Conservation (phyloP, 352 stramenopile genomes). For the Pythium angustatum region DNA sequence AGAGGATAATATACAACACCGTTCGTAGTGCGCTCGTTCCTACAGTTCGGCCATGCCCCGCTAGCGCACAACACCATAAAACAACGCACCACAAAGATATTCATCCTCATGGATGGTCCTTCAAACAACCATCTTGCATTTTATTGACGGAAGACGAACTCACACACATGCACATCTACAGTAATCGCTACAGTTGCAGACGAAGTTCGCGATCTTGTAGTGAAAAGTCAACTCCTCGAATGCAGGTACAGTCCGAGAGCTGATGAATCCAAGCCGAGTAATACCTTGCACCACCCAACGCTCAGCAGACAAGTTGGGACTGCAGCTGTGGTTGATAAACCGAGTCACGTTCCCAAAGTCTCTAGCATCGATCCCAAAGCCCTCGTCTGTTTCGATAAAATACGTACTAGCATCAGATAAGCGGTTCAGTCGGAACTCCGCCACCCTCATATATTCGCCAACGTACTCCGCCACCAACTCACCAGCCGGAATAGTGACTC, state of each 20-base stretch:
- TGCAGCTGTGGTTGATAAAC: neutral
- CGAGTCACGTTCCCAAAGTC: neutral
- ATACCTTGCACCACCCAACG: neutral
- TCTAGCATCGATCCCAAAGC: neutral
- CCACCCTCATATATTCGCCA: neutral
- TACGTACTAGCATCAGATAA: neutral
- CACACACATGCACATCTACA: too few relatives aligned
- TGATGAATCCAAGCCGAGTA: neutral
- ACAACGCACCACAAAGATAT: too few relatives aligned
- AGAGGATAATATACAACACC: too few relatives aligned
- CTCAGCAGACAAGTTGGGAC: neutral
- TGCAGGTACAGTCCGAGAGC: neutral
- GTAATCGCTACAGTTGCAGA: neutral
- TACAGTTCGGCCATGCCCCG: too few relatives aligned
- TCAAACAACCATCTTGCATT: too few relatives aligned
- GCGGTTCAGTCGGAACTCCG: neutral
- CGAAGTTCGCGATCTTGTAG: neutral
- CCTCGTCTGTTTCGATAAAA: neutral
- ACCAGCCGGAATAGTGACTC: neutral
- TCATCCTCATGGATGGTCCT: too few relatives aligned
- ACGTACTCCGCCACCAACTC: slow-evolving; percentile 1
- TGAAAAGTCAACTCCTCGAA: neutral
- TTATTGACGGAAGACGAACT: too few relatives aligned
- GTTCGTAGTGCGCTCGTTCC: too few relatives aligned
- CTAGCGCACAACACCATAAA: too few relatives aligned